A percentile compares a stretch with the other conserved stretches of the same genome.
These are phyloP conservation scores for Mixia osmundae DNA, from an alignment of 1,284 basidiomycete species.

Conservation along the genomic window DNA sequence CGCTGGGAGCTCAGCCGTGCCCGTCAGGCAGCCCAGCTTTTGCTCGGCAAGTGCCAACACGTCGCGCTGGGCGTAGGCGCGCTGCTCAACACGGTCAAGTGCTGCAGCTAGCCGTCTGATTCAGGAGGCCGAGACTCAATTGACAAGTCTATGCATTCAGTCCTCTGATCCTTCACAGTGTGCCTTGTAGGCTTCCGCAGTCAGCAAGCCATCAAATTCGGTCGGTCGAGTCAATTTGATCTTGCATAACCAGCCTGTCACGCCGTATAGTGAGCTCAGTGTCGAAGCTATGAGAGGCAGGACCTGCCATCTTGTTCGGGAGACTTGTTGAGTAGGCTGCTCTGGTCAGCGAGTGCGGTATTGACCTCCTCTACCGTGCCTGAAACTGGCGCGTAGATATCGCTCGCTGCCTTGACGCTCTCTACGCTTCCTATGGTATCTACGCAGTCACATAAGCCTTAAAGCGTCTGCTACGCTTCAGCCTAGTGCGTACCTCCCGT, in stretches of 20 bases:
- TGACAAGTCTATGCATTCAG: too few relatives aligned
- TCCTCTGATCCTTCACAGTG: conserved; percentile 32
- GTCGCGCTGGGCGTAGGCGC: too few relatives aligned
- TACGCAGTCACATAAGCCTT: conserved; percentile 25
- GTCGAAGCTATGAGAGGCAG: not conserved
- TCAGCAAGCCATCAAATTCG: conserved; percentile 54
- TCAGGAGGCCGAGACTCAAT: too few relatives aligned
- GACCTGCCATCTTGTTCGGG: conserved; percentile 56
- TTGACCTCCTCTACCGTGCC: conserved; percentile 67
- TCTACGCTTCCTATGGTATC: conserved; percentile 88
- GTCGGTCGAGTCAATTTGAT: conserved; percentile 53
- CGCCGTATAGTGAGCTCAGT: not conserved
- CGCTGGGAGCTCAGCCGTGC: too few relatives aligned
- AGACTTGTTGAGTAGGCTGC: conserved; percentile 69
- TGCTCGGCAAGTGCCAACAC: too few relatives aligned
- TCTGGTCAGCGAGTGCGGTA: conserved; percentile 39
- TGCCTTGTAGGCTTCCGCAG: conserved; percentile 51
- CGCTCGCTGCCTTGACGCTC: conserved; percentile 51
- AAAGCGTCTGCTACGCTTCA: not conserved
- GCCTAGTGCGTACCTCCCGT: conserved; percentile 43
- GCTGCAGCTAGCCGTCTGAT: too few relatives aligned
- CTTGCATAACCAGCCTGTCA: conserved; percentile 85
- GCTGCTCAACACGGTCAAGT: too few relatives aligned
- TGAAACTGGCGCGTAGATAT: conserved; percentile 64
- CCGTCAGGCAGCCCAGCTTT: too few relatives aligned